Evolutionary conservation across 140 eudicot species (phyloP), one percentile per base, ranked within the genome.

Genomic region (Flaveria floridana): DNA sequence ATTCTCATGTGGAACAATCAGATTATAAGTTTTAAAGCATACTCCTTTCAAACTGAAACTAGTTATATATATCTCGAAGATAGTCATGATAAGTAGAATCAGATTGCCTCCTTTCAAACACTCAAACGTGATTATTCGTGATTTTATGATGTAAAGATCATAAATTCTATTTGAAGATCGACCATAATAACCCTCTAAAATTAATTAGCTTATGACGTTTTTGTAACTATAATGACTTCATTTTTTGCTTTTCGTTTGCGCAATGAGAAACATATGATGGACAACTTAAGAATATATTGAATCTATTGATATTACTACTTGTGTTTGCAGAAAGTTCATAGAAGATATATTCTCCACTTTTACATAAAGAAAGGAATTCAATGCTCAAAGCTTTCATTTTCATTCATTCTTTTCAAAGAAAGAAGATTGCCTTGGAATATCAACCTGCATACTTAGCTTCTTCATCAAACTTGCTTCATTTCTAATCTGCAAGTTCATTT

Each of bases 331-430:
- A 70, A 79, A 82, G 73, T 75, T 65, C 62, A 69, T 15, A 62
- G 65, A 59, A 64, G 71, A 80, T 75, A 86, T 83, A 84, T 82
- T 86, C 87, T 79, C 78, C 82, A 82, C 87, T 82, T 82, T 70
- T 15, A 28, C 34, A 72, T 76, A 79, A 82, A 68, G 85, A 46
- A 62, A 82, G 75, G 84, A 74, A 82, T 76, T 62, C 77, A 79
- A 82, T 85, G 55, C 86, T 76, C 79, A 69, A 19, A 65, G 57
- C 79, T 81, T 76, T 81, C 85, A 77, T 81, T 71, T 70, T 81
- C 81, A 76, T 64, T 66, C 75, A 21, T 50, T 53, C 71, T 56
- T 81, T 81, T 55, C 30, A 25, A 44, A 44, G 50, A 11, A 44
- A 44, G 50, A 44, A 44, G 12, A 44, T 44, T 34, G 7, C 41